Conservation (phyloP, 73 alveolate species). For the Paramecium octaurelia region DNA sequence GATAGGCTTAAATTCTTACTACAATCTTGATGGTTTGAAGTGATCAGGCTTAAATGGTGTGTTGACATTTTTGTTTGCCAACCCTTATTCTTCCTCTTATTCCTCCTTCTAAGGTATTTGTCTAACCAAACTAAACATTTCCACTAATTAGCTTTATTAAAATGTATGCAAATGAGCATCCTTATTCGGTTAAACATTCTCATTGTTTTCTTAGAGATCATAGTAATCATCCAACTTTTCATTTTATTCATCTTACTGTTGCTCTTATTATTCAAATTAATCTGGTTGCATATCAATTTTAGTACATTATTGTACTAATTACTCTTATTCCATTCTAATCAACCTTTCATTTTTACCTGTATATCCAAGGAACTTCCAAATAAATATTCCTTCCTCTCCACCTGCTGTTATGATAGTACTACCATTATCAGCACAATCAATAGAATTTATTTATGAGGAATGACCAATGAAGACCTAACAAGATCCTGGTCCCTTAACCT, state of each 20-base stretch:
- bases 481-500: slow-evolving; percentile 59
- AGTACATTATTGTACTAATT: not conserved
- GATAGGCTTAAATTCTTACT: not conserved
- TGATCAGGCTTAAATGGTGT: slow-evolving; percentile 22
- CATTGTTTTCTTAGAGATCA: not conserved
- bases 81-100: not conserved
- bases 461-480: slow-evolving; percentile 56
- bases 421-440: slow-evolving; percentile 57
- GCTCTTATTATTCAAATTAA: not conserved
- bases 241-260: not conserved
- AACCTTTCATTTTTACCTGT: slow-evolving; percentile 49
- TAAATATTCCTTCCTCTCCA: slow-evolving; percentile 69
- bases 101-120: not conserved
- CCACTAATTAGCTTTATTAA: slow-evolving; percentile 18
- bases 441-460: not conserved
- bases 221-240: slow-evolving; percentile 13
- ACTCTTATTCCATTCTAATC: slow-evolving; percentile 23
- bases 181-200: not conserved
- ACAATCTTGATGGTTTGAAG: not conserved
- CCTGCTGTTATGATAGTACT: slow-evolving; percentile 56
- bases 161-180: not conserved
- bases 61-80: not conserved
- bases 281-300: slow-evolving; percentile 30
- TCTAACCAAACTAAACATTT: not conserved
- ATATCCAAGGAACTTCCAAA: slow-evolving; percentile 66